These are phyloP conservation scores for Termitomyces sp. DNA, from an alignment of 768 basidiomycete genomes.

Conservation along the genomic window DNA sequence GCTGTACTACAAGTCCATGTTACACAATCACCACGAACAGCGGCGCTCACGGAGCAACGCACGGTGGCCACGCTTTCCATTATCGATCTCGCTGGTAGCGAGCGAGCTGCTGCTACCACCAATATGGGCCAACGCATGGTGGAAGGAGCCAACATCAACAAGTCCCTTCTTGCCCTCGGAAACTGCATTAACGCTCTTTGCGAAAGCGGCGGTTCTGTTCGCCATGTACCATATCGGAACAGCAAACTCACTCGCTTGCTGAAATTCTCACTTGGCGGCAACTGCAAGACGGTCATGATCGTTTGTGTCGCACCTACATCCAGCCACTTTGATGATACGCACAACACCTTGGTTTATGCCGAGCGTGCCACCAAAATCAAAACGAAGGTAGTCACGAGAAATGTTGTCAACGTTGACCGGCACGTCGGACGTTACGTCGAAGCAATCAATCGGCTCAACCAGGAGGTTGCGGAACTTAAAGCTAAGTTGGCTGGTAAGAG, in stretches of 20 bases:
- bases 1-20: constrained; percentile 97
- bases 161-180: constrained; percentile 93
- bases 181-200: constrained; percentile 99
- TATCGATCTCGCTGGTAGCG: constrained; percentile 97
- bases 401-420: constrained; percentile 91
- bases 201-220: constrained; percentile 83
- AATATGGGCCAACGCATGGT: constrained; percentile 99
- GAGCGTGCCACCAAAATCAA: constrained; percentile 98
- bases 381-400: constrained; percentile 94
- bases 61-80: constrained; percentile 93
- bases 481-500: constrained; percentile 77
- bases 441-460: constrained; percentile 86
- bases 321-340: constrained; percentile 95
- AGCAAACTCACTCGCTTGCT: constrained; percentile 97
- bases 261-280: constrained; percentile 97
- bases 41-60: constrained; percentile 76
- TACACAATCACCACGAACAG: constrained; percentile 82
- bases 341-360: constrained; percentile 96
- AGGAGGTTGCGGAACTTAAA: constrained; percentile 83
- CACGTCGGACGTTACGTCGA: constrained; percentile 96
- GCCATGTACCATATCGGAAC: constrained; percentile 96
- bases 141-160: constrained; percentile 99
- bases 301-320: constrained; percentile 97
- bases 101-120: constrained; percentile 91
- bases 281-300: constrained; percentile 99